Base-by-base conservation (phyloP, 1,139 yeast genomes). In the Candida sp. region DNA sequence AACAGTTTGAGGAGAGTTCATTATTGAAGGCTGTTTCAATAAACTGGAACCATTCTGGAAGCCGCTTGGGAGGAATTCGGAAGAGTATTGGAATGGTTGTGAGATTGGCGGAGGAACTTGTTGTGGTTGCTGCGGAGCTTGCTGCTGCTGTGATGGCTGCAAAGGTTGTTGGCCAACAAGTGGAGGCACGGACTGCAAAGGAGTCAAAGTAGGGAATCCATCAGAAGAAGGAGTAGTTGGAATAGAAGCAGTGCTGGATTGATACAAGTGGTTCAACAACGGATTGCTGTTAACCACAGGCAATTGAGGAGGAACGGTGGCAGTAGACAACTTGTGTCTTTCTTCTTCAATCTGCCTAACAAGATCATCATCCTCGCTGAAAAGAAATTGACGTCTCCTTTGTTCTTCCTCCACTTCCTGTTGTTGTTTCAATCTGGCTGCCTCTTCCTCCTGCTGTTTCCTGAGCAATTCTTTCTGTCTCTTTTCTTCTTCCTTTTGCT, bases 401-500 rank as follows among this genome's bases (percentile, higher is more conserved):
- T 33, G 65, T 60, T 26, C 12, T n/a, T 38, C 31, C 12, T 26
- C 31, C 12, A 11, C 28, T 67, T 59, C 67, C 66, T 67, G 60
- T 55, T 66, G 64, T 47, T 68, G 64, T 49, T 67, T 67, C 38
- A 59, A 60, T 61, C 68, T 66, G 64, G 62, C 69, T 60, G 62
- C 66, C 64, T 67, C 70, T 70, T 69, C 62, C 50, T 58, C 58
- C 6, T 38, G 49, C 52, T 43, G 70, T 77, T 62, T 73, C 61
- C 70, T 70, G 57, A 66, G 75, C 66, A 48, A 49, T 28, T 43
- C 49, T 67, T 64, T 46, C 27, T 37, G 51, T 46, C 46, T 54
- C 57, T 32, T 63, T 59, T 73, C 75, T 65, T 72, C 75, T 58
- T 70, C 77, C 63, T 73, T 72, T 62, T 67, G 68, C 59, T 75